Evolutionary conservation across 1,284 basidiomycete genomes (phyloP), one percentile per base, ranked within the genome.

Genomic region (Tylopilus sp.): DNA sequence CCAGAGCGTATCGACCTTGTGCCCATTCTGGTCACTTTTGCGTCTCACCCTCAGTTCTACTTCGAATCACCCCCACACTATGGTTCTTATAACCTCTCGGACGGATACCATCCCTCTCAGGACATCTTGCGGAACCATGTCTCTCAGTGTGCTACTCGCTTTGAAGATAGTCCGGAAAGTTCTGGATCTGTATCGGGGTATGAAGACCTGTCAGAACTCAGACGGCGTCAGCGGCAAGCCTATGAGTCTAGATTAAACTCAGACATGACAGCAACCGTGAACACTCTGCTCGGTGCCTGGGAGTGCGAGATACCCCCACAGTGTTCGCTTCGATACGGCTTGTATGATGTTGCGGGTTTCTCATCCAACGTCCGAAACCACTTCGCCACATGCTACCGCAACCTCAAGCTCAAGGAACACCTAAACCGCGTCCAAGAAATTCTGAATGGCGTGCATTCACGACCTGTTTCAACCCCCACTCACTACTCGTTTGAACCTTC

Each of bases 141-240:
- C 49, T 10, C 4, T 4, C 12, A 29, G 24, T 41, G 72, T 19
- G 61, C 65, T 19, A 6, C 24, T n/a, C 16, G 57, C 4, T 72
- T 69, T 26, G 59, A 71, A 36, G 1, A 13, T 13, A 74, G 71
- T 29, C 62, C 57, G 4, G 72, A 73, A 51, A 57, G 62, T 22
- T 16, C 38, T 4, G 47, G 36, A 33, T 12, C 29, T 44, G 54
- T 51, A 13, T 22, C 5, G 8, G 2, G 6, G 3, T 15, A 10
- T 10, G 73, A 72, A 57, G 53, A 32, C 44, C 18, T 39, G 53
- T 3, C n/a, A n/a, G 29, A 29, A 22, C 15, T 56, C 62, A 33
- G 39, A 41, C 39, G 18, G 18, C 63, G 57, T 41, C 65, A 60
- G 39, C 12, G 24, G 29, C 49, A 36, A 36, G 19, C 72, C 18